phyloP scores from a whole-genome alignment of 768 basidiomycete genomes.

The Leccinum pellstonianum region DNA sequence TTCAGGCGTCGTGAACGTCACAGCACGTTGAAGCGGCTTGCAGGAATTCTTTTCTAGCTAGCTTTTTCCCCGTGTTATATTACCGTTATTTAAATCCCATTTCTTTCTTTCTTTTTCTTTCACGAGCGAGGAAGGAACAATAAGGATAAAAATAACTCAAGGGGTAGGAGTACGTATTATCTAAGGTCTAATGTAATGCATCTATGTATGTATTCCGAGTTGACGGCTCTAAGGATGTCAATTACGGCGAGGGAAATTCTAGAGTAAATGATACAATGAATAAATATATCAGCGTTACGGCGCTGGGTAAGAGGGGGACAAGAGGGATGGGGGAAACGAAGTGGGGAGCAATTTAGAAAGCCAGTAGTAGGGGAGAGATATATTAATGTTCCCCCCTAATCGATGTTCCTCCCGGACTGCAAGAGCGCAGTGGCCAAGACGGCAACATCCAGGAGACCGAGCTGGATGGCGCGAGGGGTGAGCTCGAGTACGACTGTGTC shows the following conservation, averaged over 20 bases:
- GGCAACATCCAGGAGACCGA: constrained; percentile 50
- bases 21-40: not conserved
- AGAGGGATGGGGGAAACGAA: not conserved
- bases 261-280: not conserved
- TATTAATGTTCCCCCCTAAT: constrained; percentile 32
- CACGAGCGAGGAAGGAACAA: not conserved
- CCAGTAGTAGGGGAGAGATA: not conserved
- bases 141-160: not conserved
- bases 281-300: too few relatives aligned
- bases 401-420: constrained; percentile 62
- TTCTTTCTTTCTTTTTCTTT: not conserved
- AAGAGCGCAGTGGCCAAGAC: constrained; percentile 54
- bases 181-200: not conserved
- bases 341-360: not conserved
- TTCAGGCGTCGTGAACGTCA: constrained; percentile 35
- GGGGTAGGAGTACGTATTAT: not conserved
- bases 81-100: constrained; percentile 22
- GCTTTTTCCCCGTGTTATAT: constrained; percentile 7
- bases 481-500: constrained; percentile 52
- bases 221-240: not conserved
- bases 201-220: not conserved
- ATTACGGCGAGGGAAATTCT: not conserved
- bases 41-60: not conserved
- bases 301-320: too few relatives aligned
- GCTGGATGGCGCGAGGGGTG: constrained; percentile 52